Percentiles rank a stretch among this genome's conserved stretches.
phyloP scores from a whole-genome alignment of 176 grass and related monocot species.

The Thalia dealbata region DNA sequence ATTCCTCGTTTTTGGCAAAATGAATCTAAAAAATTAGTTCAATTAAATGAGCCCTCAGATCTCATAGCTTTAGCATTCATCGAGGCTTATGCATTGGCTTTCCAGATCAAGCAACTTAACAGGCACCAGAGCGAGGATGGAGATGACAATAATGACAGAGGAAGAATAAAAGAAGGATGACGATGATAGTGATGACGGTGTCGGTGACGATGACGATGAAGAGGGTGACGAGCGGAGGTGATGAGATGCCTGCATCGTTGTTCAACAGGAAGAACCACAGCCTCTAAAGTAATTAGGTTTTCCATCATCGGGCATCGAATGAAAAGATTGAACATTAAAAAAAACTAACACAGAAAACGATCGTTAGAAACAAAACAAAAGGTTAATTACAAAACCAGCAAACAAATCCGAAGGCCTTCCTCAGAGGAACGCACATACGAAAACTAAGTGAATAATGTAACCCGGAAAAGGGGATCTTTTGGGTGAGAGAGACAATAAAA shows the following conservation, averaged over 20 bases:
- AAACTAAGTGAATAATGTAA: too few relatives aligned
- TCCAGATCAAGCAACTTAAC: not conserved
- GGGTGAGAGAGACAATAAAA: too few relatives aligned
- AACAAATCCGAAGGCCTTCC: too few relatives aligned
- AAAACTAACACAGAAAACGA: not conserved
- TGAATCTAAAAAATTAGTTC: too few relatives aligned
- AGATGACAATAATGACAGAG: not conserved
- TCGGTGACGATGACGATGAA: not conserved
- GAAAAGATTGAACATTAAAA: too few relatives aligned
- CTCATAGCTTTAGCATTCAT: slow-evolving; percentile 15
- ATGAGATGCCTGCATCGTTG: not conserved
- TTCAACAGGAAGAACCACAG: slow-evolving; percentile 9
- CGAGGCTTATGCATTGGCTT: slow-evolving; percentile 2
- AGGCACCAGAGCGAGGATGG: not conserved
- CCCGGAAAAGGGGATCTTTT: too few relatives aligned
- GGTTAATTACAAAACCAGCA: too few relatives aligned
- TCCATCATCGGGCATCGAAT: slow-evolving; percentile 12
- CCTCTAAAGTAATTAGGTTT: not conserved
- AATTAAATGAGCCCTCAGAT: not conserved
- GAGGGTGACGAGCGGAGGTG: not conserved
- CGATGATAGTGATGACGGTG: not conserved
- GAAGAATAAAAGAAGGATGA: not conserved
- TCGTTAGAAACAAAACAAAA: not conserved
- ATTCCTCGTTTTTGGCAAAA: not conserved
- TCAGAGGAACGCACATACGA: too few relatives aligned